Conservation (phyloP, 352 stramenopile genomes). For the Proteromonas lacertae region DNA sequence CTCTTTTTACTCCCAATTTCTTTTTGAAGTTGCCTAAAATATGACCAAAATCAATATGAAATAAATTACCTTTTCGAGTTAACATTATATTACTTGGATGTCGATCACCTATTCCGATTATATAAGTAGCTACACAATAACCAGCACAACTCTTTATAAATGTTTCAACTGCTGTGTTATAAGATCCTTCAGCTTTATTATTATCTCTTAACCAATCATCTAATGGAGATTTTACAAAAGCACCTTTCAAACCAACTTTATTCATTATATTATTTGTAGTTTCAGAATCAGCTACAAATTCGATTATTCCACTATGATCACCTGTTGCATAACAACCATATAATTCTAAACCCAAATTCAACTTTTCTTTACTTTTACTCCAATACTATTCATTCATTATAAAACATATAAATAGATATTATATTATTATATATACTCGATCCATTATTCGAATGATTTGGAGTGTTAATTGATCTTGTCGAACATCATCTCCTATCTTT, state of each 20-base stretch:
- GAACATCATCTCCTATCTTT: conserved; percentile 56
- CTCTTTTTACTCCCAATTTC: conserved; percentile 48
- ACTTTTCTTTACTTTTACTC: conserved; percentile 26
- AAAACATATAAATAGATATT: no score
- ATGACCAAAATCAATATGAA: conserved; percentile 76
- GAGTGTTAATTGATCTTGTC: conserved; percentile 58
- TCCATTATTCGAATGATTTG: conserved; percentile 58
- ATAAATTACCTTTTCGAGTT: conserved; percentile 45
- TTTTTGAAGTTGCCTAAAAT: conserved; percentile 74
- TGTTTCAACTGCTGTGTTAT: conserved; percentile 13
- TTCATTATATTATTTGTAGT: conserved; percentile 34
- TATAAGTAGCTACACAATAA: conserved; percentile 62
- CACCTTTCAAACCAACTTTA: no score
- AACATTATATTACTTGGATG: conserved; percentile 81
- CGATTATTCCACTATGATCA: conserved; percentile 7
- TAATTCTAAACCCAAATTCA: conserved; percentile 35
- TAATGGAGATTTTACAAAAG: no score
- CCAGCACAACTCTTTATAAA: conserved; percentile 46
- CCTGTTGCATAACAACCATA: conserved; percentile 33
- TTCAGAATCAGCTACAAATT: conserved; percentile 32
- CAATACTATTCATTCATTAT: no score
- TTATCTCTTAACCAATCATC: no score
- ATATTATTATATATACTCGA: no score
- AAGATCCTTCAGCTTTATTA: background rate
- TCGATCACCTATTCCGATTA: conserved; percentile 55